Conservation (phyloP, 192 early-diverging fungal genomes). For the Obelidium mucronatum region DNA sequence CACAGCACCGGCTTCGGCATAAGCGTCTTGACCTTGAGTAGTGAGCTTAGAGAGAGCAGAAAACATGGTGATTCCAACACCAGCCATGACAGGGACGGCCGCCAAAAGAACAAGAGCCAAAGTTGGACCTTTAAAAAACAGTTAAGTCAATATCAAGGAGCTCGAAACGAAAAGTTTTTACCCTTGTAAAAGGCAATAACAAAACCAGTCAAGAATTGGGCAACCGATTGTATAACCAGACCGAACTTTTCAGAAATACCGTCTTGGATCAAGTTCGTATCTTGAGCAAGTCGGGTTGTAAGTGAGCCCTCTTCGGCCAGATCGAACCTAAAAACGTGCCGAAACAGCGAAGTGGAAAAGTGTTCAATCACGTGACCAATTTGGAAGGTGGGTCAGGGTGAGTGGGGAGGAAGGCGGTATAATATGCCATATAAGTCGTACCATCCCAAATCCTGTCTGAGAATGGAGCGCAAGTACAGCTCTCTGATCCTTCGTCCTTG, state of each 20-base stretch:
- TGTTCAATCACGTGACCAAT: no score
- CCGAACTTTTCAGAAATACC: constrained; percentile 65
- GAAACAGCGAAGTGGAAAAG: not conserved
- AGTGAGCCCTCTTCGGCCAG: constrained; percentile 50
- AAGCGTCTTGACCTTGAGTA: constrained; percentile 55
- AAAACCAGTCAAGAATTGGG: constrained; percentile 56
- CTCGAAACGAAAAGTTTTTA: constrained; percentile 34
- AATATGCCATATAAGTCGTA: no score
- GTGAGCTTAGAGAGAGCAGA: constrained; percentile 77
- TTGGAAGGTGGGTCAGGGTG: no score
- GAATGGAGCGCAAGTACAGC: constrained; percentile 39
- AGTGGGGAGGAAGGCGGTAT: not conserved
- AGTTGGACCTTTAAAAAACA: constrained; percentile 12
- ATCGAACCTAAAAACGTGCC: constrained; percentile 38
- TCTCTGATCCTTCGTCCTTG: constrained; percentile 45
- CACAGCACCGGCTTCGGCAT: constrained; percentile 83
- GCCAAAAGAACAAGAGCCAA: constrained; percentile 29
- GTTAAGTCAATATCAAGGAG: not conserved
- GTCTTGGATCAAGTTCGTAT: constrained; percentile 56
- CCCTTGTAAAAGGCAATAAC: constrained; percentile 62
- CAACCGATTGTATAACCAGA: constrained; percentile 40
- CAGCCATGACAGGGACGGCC: constrained; percentile 26
- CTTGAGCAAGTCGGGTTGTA: constrained; percentile 52
- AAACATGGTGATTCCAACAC: constrained; percentile 81
- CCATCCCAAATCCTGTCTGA: constrained; percentile 36